Evolutionary conservation across 108 stramenopile species (phyloP), one percentile per base, ranked within the genome.

Genomic region (Mediolabrus comicus): DNA sequence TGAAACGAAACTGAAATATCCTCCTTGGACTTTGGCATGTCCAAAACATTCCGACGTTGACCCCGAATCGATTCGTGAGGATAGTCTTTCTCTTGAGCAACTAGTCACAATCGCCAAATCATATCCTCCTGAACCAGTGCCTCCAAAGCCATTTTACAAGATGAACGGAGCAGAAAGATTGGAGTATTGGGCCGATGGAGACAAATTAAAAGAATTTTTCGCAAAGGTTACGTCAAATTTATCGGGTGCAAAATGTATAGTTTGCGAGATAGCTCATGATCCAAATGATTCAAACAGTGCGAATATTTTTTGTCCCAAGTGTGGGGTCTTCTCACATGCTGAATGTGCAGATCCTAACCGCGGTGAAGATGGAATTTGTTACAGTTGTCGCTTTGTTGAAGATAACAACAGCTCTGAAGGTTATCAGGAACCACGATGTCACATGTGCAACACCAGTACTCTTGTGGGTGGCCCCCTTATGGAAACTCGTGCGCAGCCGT

Each of bases 21-120:
- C 87, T 62, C 81, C 87, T 34, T 95, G 94, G 94, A 83, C 86
- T 8, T 62, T 95, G 30, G 67, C 82, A 3, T 95, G 94, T 60
- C 87, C 85, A 14, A 71, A 84, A 17, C 94, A 95, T 67, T 91
- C 91, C 11, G 64, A 75, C 4, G 58, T 88, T 25, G 78, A 78
- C 53, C 74, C 75, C 14, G 74, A 80, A 57, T 38, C 73, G 7
- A 49, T 80, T 30, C 67, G 77, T 13, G 67, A 80, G 49, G 59
- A 80, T 29, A 71, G 69, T 22, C 31, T 86, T 9, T 33, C 87
- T 2, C 24, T 71, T 9, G 88, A 89, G 25, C 54, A 86, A 64
- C 73, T 94, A 22, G 71, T 80, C 35, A 38, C 71, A 5, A 46
- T 81, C 9, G 88, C 92, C 31, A 85, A 91, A 59, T 74, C 82